A percentile compares a stretch with the other conserved stretches of the same genome.
phyloP scores from a whole-genome alignment of 2,329 filamentous ascomycete species.

The Arthrinium phaeospermum region DNA sequence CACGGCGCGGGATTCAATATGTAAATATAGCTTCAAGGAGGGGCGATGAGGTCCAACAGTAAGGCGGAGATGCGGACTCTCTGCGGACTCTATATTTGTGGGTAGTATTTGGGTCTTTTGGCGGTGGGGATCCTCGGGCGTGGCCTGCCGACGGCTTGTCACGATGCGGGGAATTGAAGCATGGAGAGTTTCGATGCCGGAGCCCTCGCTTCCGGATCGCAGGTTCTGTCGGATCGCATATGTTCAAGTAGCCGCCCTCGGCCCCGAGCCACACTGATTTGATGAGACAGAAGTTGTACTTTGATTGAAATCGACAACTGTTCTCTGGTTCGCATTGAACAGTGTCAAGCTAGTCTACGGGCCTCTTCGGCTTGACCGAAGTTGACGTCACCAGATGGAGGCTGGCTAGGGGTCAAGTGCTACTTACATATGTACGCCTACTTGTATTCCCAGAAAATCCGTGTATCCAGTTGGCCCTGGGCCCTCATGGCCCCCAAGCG shows the following conservation, averaged over 20 bases:
- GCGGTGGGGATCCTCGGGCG: neutral
- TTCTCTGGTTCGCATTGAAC: neutral
- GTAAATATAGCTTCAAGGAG: neutral
- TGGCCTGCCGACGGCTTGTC: neutral
- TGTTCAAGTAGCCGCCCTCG: neutral
- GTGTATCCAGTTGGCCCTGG: neutral
- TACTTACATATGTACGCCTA: too few species aligned
- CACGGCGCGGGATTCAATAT: too few species aligned
- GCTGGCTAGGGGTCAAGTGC: neutral
- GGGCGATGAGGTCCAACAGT: neutral
- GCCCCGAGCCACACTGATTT: neutral
- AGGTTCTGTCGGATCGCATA: neutral
- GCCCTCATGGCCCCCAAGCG: neutral
- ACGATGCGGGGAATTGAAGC: neutral
- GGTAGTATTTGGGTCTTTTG: neutral
- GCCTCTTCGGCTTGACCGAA: neutral
- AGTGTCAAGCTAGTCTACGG: neutral
- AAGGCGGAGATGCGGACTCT: neutral
- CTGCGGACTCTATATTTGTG: neutral
- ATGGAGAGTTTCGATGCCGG: neutral
- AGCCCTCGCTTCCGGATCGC: neutral
- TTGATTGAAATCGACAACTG: neutral
- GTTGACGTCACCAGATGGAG: neutral
- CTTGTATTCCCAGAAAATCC: neutral
- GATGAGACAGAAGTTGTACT: neutral